Conservation (phyloP, 2,329 filamentous ascomycete species). For the Epichloe coenophiala region DNA sequence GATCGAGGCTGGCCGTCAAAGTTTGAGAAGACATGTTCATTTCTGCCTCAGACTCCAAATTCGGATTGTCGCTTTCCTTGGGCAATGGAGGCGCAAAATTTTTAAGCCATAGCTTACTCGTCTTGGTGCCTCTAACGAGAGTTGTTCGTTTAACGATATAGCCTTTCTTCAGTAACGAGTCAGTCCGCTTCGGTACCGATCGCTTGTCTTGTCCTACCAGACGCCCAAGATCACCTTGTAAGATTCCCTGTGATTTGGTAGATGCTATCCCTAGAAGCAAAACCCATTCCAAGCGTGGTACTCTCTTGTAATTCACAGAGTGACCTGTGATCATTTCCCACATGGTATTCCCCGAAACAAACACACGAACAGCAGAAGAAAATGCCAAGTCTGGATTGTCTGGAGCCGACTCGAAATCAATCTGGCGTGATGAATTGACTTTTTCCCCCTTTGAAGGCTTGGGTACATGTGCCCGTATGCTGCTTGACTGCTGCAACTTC, state of each 20-base stretch:
- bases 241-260: constrained; percentile 38
- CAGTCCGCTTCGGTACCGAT: constrained; percentile 47
- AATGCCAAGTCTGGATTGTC: neutral
- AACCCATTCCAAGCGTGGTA: constrained; percentile 46
- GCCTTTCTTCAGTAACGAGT: constrained; percentile 43
- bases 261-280: constrained; percentile 44
- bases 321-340: constrained; percentile 49
- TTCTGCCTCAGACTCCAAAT: constrained; percentile 15
- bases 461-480: neutral
- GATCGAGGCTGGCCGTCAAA: constrained; percentile 32
- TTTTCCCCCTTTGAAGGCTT: neutral
- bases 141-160: constrained; percentile 49
- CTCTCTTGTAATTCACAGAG: constrained; percentile 41
- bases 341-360: constrained; percentile 39
- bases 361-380: constrained; percentile 18
- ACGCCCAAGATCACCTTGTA: constrained; percentile 46
- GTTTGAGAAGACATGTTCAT: constrained; percentile 26
- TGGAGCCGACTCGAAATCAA: neutral
- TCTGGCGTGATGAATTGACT: neutral
- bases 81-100: constrained; percentile 36
- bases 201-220: constrained; percentile 49
- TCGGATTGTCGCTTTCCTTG: constrained; percentile 17
- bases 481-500: constrained; percentile 12
- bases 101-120: constrained; percentile 48
- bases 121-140: constrained; percentile 44